A percentile compares a stretch with the other conserved stretches of the same genome.
Conservation (phyloP, 495 filamentous ascomycete species). For the Hyaloscypha variabilis region DNA sequence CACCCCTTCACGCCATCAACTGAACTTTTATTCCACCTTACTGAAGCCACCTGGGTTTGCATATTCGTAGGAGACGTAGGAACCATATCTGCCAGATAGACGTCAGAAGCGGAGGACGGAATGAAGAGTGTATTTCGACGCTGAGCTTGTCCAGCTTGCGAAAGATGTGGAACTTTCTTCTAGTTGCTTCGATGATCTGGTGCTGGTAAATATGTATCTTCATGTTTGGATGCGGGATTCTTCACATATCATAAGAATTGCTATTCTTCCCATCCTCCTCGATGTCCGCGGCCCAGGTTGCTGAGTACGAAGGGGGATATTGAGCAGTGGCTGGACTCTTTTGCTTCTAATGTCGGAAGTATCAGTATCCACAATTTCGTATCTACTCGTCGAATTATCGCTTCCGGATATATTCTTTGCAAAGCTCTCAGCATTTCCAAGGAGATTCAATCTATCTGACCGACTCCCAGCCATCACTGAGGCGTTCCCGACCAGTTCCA, state of each 20-base stretch:
- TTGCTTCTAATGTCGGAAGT: background rate
- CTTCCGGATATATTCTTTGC: background rate
- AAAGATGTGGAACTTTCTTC: background rate
- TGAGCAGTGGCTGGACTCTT: background rate
- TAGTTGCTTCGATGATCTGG: background rate
- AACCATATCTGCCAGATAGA: constrained; percentile 12
- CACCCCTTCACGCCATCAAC: constrained; percentile 13
- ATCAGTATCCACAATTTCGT: background rate
- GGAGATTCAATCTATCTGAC: background rate
- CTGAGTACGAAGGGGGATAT: background rate
- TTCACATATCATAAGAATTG: background rate
- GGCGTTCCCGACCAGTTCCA: too few species aligned
- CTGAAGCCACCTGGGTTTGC: background rate
- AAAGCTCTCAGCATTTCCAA: background rate
- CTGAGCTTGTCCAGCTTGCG: background rate
- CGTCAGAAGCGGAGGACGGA: background rate
- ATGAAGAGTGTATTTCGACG: background rate
- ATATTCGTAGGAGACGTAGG: constrained; percentile 13
- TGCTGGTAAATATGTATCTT: background rate
- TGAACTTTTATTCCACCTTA: background rate
- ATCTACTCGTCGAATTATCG: background rate
- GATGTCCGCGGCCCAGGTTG: background rate
- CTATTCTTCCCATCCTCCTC: background rate
- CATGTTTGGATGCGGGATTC: background rate
- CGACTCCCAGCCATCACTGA: background rate